These are phyloP conservation scores for Ophiostoma ulmi DNA, from an alignment of 2,329 filamentous ascomycete species.

Conservation along the genomic window DNA sequence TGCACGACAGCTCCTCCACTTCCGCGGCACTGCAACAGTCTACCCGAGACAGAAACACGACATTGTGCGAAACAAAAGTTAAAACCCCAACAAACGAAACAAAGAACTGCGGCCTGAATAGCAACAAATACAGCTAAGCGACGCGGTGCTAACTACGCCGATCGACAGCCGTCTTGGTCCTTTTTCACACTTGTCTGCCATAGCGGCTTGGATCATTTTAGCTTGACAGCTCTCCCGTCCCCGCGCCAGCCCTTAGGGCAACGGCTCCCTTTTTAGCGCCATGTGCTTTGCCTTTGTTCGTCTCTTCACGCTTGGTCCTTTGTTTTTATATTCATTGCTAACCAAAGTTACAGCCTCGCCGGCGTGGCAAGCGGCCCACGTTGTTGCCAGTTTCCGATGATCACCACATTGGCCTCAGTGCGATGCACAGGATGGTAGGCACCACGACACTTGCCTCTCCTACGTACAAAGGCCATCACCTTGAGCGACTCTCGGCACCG, in stretches of 20 bases:
- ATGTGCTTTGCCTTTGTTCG: constrained; percentile 21
- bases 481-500: constrained; percentile 23
- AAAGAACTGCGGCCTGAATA: neutral
- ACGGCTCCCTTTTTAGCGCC: constrained; percentile 14
- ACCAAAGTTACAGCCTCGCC: constrained; percentile 18
- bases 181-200: constrained; percentile 11
- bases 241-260: constrained; percentile 22
- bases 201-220: constrained; percentile 8
- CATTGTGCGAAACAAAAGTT: neutral
- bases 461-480: constrained; percentile 31
- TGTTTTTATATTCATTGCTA: neutral
- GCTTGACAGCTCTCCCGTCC: constrained; percentile 14
- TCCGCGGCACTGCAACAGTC: neutral
- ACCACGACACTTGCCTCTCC: constrained; percentile 34
- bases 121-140: neutral
- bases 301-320: neutral
- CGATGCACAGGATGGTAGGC: constrained; percentile 26
- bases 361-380: constrained; percentile 15
- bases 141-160: constrained; percentile 18
- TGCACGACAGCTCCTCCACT: constrained; percentile 6
- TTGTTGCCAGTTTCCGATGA: constrained; percentile 14
- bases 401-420: constrained; percentile 17
- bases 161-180: neutral
- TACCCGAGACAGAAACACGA: neutral
- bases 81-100: neutral